Conservation (phyloP, 176 grass and related monocot genomes). For the Ampelocalamus luodianensis region DNA sequence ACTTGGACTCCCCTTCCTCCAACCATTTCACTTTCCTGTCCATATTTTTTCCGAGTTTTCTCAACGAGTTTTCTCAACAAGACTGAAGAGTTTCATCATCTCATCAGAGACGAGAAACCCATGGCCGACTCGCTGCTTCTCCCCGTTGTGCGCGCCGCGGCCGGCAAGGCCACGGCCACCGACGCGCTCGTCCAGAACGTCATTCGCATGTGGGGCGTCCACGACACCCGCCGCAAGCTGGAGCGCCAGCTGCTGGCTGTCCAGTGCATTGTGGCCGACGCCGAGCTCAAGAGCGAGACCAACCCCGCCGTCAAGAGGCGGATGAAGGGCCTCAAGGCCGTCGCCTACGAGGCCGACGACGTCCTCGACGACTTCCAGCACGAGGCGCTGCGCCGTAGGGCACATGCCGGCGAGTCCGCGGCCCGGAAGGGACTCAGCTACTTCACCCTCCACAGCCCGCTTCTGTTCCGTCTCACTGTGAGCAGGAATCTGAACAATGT, state of each 20-base stretch:
- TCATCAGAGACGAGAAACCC: background rate
- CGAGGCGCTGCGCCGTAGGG: constrained; percentile 29
- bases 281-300: constrained; percentile 12
- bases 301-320: background rate
- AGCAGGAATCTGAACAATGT: constrained; percentile 31
- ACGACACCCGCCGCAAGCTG: background rate
- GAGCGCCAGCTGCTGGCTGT: background rate
- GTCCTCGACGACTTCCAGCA: constrained; percentile 52
- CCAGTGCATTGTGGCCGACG: background rate
- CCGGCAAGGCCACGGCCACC: background rate
- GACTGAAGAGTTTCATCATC: background rate
- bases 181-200: background rate
- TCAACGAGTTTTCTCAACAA: background rate
- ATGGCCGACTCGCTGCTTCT: constrained; percentile 3
- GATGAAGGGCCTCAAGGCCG: constrained; percentile 40
- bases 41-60: too few species aligned
- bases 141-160: background rate
- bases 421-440: background rate
- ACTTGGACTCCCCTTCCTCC: too few species aligned
- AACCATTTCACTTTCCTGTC: background rate
- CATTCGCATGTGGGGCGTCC: constrained; percentile 13
- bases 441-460: background rate
- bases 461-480: background rate
- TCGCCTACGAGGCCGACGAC: constrained; percentile 46
- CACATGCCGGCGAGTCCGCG: background rate